These are phyloP conservation scores for Agroathelia rolfsii DNA, from an alignment of 1,284 basidiomycete genomes.

Conservation along the genomic window DNA sequence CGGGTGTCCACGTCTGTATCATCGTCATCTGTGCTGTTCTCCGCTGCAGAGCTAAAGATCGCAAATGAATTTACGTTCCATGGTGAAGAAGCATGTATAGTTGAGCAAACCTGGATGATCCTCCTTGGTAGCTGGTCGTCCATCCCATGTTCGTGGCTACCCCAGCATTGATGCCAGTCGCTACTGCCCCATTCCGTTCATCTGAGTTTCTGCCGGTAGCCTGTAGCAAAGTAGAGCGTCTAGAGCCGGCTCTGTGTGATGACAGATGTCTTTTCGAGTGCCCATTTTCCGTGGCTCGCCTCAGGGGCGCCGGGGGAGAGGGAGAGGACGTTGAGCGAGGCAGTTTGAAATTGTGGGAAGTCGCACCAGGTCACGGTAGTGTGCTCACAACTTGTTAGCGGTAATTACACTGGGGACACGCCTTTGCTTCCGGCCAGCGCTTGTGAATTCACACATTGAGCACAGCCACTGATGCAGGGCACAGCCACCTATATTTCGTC, in stretches of 20 bases:
- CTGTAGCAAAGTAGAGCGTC: too few relatives aligned
- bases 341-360: slow-evolving; percentile 53
- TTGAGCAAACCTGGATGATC: slow-evolving; percentile 53
- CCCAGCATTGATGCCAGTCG: slow-evolving; percentile 18
- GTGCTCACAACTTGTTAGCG: too few relatives aligned
- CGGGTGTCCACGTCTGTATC: slow-evolving; percentile 36
- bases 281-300: slow-evolving; percentile 30
- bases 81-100: slow-evolving; percentile 2
- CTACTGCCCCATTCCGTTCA: too few relatives aligned
- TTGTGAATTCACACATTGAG: too few relatives aligned
- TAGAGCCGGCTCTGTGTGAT: too few relatives aligned
- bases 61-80: slow-evolving; percentile 9
- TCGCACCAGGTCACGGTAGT: too few relatives aligned
- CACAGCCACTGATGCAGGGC: too few relatives aligned
- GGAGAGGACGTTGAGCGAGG: slow-evolving; percentile 70
- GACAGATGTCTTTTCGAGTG: slow-evolving; percentile 29
- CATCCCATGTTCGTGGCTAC: slow-evolving; percentile 41
- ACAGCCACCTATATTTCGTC: too few relatives aligned
- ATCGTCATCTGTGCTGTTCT: slow-evolving; percentile 35
- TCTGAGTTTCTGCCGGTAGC: too few relatives aligned
- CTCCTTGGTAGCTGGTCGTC: slow-evolving; percentile 80
- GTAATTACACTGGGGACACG: too few relatives aligned
- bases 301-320: slow-evolving; percentile 51
- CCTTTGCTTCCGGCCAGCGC: too few relatives aligned
- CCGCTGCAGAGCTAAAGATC: slow-evolving; percentile 34